These are phyloP conservation scores for Hypoxylon sp. DNA, from an alignment of 2,329 filamentous ascomycete genomes.

Conservation along the genomic window DNA sequence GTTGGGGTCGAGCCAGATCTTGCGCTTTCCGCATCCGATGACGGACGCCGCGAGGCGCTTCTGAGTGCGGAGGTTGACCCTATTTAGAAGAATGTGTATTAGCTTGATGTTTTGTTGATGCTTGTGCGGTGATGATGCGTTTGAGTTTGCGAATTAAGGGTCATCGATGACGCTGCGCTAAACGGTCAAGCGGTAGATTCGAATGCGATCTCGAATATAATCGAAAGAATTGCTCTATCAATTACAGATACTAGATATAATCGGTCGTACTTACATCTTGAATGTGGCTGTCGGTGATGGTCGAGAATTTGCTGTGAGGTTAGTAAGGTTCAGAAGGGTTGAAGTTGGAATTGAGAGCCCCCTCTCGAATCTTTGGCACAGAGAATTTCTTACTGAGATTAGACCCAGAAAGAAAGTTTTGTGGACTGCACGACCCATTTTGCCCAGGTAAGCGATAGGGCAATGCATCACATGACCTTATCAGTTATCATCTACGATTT, in stretches of 20 bases:
- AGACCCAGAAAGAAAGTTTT: conserved; percentile 39
- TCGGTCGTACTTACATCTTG: conserved; percentile 54
- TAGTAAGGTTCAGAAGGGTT: conserved; percentile 51
- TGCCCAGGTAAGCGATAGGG: conserved; percentile 53
- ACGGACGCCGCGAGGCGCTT: conserved; percentile 99
- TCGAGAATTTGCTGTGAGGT: conserved; percentile 50
- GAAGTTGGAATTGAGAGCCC: conserved; percentile 48
- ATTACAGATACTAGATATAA: conserved; percentile 11
- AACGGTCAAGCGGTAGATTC: conserved; percentile 12
- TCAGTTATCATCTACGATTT: conserved; percentile 12
- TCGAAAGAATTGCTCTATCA: conserved; percentile 10
- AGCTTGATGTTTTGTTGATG: conserved; percentile 11
- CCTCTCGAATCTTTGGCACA: conserved; percentile 44
- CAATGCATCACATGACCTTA: conserved; percentile 49
- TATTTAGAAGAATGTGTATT: conserved; percentile 60
- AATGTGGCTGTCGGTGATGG: conserved; percentile 50
- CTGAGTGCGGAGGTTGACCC: conserved; percentile 99
- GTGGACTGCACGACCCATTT: conserved; percentile 49
- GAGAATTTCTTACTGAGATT: conserved; percentile 45
- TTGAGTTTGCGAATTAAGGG: conserved; percentile 4
- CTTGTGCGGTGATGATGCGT: conserved; percentile 31
- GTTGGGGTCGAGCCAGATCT: conserved; percentile 99
- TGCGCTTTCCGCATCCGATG: conserved; percentile 99
- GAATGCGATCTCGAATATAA: conserved; percentile 14
- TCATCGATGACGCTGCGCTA: conserved; percentile 33